These are phyloP conservation scores for Trichopus zeylanicus DNA, from an alignment of 116 monocot genomes.

Conservation along the genomic window DNA sequence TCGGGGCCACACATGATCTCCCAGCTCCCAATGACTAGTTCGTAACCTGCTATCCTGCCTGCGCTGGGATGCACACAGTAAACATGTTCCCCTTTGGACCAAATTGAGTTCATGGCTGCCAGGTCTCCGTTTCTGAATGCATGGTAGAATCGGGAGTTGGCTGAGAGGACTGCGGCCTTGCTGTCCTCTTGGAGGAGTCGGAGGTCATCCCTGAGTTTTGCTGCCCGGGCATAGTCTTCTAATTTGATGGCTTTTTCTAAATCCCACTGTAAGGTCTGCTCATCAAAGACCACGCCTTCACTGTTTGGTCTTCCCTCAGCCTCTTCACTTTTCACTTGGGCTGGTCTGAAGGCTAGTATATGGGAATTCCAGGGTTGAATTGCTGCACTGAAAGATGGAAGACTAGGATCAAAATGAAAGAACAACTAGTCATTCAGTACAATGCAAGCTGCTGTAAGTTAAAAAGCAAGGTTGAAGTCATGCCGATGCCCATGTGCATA, in stretches of 20 bases:
- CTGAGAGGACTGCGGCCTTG: slow-evolving; percentile 60
- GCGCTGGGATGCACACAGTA: slow-evolving; percentile 84
- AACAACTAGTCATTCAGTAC: background rate
- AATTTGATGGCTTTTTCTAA: slow-evolving; percentile 66
- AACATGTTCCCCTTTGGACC: slow-evolving; percentile 70
- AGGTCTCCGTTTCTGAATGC: slow-evolving; percentile 86
- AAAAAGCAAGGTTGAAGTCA: too few relatives aligned
- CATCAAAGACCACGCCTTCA: slow-evolving; percentile 40
- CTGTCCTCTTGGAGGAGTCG: slow-evolving; percentile 65
- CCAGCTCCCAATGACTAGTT: slow-evolving; percentile 86
- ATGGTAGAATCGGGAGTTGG: slow-evolving; percentile 68
- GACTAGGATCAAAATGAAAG: slow-evolving; percentile 7
- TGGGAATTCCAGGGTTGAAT: slow-evolving; percentile 4
- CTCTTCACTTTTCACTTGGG: slow-evolving; percentile 45
- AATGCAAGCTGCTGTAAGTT: too few relatives aligned
- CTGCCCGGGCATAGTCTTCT: slow-evolving; percentile 85
- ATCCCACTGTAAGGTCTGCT: slow-evolving; percentile 58
- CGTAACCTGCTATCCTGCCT: slow-evolving; percentile 75
- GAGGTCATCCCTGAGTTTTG: slow-evolving; percentile 72
- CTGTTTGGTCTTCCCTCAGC: slow-evolving; percentile 36
- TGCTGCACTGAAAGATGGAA: slow-evolving; percentile 27
- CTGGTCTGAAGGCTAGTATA: background rate
- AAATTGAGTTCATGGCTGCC: slow-evolving; percentile 67
- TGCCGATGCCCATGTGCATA: too few relatives aligned
- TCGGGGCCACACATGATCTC: slow-evolving; percentile 72